Conservation (phyloP, 805 yeast species). For the Wickerhamomyces mucosus region DNA sequence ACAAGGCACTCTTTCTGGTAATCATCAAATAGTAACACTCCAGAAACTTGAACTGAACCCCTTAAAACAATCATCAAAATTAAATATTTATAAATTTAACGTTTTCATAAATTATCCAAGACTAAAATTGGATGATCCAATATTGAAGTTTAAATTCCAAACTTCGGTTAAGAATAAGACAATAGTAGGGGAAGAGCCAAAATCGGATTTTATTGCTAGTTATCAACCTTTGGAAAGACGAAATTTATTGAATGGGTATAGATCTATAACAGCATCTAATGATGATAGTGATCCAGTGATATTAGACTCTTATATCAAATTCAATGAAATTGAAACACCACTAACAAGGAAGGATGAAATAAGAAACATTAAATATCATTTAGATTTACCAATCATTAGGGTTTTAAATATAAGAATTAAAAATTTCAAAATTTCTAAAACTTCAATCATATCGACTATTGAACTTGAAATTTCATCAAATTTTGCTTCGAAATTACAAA, state of each 20-base stretch:
- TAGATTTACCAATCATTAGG: constrained; percentile 21
- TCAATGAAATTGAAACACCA: constrained; percentile 8
- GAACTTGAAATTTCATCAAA: constrained; percentile 38
- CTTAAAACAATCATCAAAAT: neutral
- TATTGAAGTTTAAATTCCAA: constrained; percentile 5
- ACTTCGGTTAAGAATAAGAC: neutral
- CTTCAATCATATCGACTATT: constrained; percentile 35
- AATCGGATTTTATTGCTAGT: neutral
- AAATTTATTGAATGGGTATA: constrained; percentile 13
- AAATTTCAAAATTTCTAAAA: constrained; percentile 39
- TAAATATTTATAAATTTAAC: constrained; percentile 8
- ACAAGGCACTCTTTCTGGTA: neutral
- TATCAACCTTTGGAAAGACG: constrained; percentile 15
- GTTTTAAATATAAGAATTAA: constrained; percentile 37
- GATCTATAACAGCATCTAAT: constrained; percentile 3
- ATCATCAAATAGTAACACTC: neutral
- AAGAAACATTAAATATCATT: neutral
- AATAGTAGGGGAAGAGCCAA: neutral
- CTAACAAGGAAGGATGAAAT: neutral
- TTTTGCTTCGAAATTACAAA: constrained; percentile 18
- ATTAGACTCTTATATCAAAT: constrained; percentile 11
- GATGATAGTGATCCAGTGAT: constrained; percentile 4
- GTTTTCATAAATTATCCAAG: constrained; percentile 16
- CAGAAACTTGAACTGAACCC: neutral
- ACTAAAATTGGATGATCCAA: constrained; percentile 12